Evolutionary conservation across 2,329 filamentous ascomycete species (phyloP), one percentile per base, ranked within the genome.

Genomic region (Ophiostoma ulmi): DNA sequence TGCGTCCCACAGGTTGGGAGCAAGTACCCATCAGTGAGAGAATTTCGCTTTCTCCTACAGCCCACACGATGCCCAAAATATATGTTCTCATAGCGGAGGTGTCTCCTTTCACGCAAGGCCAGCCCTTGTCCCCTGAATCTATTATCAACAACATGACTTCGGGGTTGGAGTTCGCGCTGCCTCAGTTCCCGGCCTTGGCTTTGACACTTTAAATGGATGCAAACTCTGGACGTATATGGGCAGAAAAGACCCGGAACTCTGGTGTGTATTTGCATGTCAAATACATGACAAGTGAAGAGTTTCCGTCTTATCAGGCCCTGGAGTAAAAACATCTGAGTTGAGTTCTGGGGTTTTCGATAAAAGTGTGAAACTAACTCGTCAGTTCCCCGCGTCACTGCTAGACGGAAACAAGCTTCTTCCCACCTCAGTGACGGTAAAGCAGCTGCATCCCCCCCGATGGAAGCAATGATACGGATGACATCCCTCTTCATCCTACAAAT

Each of bases 41-140:
- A 13, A 26, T 58, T 58, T 13, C n/a, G 7, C 52, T 58, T 11
- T 58, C 52, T 7, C 52, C 52, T 14, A 64, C 17, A 20, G 61
- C 31, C 35, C 61, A 64, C 13, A 36, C 35, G 5, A 64, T 64
- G 61, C 35, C 61, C 35, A 64, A 64, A 10, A 64, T 64, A 8
- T 64, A 64, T 38, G 61, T 64, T 20, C 35, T 64, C 26, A 36
- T 64, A 26, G 61, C 35, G n/a, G 61, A 38, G 61, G 61, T 64
- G 31, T 64, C 36, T 36, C 35, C 14, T 5, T 14, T 38, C 14
- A 20, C 31, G 35, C 6, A 31, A 20, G 6, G 6, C 8, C 8
- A 26, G 3, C 11, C n/a, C 4, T 4, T 31, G 31, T 17, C 26
- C 14, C 31, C 31, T 3, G 61, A n/a, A 2, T 7, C 35, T 38